phyloP scores from a whole-genome alignment of 768 basidiomycete genomes.

The Cystobasidiopsis lactophilus region DNA sequence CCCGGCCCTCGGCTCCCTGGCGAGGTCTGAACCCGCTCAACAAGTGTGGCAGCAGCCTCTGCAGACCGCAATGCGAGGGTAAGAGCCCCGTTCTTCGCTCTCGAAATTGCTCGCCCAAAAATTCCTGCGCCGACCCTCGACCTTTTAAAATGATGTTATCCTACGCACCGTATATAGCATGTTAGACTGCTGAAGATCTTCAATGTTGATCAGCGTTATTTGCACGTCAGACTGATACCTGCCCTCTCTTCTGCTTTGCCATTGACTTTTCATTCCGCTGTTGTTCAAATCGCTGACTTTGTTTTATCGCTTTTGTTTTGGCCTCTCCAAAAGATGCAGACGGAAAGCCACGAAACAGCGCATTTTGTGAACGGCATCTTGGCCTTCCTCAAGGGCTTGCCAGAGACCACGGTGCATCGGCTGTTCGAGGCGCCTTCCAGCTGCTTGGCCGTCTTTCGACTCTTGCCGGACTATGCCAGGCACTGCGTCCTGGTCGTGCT shows the following conservation, averaged over 20 bases:
- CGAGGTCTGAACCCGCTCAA: too few species aligned
- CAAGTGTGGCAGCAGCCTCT: too few species aligned
- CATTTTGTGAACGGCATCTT: neutral
- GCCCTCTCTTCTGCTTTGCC: neutral
- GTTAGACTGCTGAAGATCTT: constrained; percentile 11
- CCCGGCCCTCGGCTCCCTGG: too few species aligned
- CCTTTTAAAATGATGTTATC: too few species aligned
- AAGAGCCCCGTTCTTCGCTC: too few species aligned
- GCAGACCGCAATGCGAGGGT: too few species aligned
- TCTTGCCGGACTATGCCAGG: constrained; percentile 54
- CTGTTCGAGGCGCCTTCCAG: constrained; percentile 68
- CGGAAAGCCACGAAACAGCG: neutral
- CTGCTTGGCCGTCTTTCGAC: constrained; percentile 71
- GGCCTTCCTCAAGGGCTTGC: constrained; percentile 55
- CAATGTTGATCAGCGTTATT: neutral
- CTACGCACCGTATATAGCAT: constrained; percentile 13
- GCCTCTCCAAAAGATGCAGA: neutral
- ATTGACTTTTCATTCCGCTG: too few species aligned
- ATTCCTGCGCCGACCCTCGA: too few species aligned
- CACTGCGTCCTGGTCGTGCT: constrained; percentile 71
- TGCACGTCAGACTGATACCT: constrained; percentile 15
- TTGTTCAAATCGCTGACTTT: too few species aligned
- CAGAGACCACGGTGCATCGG: constrained; percentile 50
- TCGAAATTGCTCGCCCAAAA: too few species aligned
- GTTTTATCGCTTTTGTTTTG: too few species aligned